phyloP scores from a whole-genome alignment of 2,329 filamentous ascomycete species.

The Xylariaceae sp. region DNA sequence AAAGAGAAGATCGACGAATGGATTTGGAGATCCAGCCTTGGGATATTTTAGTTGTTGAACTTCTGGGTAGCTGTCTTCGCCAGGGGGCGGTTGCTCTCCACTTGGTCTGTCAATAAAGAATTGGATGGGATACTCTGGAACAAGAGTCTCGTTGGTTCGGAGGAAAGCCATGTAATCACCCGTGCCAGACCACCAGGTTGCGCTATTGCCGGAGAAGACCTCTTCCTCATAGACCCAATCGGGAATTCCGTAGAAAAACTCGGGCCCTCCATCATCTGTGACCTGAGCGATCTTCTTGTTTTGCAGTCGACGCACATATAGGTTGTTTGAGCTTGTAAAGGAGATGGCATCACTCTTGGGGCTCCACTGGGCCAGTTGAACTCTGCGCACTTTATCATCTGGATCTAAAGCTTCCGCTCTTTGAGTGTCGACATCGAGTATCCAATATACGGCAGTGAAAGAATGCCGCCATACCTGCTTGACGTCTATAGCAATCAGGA shows the following conservation, averaged over 20 bases:
- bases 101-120: slow-evolving; percentile 89
- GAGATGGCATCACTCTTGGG: slow-evolving; percentile 80
- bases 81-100: slow-evolving; percentile 60
- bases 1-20: slow-evolving; percentile 80
- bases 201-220: slow-evolving; percentile 73
- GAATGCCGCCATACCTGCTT: slow-evolving; percentile 88
- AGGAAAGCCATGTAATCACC: slow-evolving; percentile 88
- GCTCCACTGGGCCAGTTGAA: slow-evolving; percentile 88
- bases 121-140: slow-evolving; percentile 88
- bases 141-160: slow-evolving; percentile 86
- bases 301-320: slow-evolving; percentile 68
- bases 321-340: slow-evolving; percentile 88
- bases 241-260: slow-evolving; percentile 92
- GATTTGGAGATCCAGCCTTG: slow-evolving; percentile 91
- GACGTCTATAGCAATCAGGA: slow-evolving; percentile 71
- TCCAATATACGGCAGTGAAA: slow-evolving; percentile 80
- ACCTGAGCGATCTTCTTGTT: slow-evolving; percentile 63
- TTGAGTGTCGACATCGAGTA: slow-evolving; percentile 84
- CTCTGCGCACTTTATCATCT: slow-evolving; percentile 54
- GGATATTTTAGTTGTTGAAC: slow-evolving; percentile 93
- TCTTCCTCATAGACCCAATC: slow-evolving; percentile 96
- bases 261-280: slow-evolving; percentile 78
- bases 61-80: slow-evolving; percentile 87
- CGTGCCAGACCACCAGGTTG: slow-evolving; percentile 93
- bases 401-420: slow-evolving; percentile 73